Evolutionary conservation across 2,329 filamentous ascomycete species (phyloP), one percentile per base, ranked within the genome.

Genomic region (Monilinia laxa): DNA sequence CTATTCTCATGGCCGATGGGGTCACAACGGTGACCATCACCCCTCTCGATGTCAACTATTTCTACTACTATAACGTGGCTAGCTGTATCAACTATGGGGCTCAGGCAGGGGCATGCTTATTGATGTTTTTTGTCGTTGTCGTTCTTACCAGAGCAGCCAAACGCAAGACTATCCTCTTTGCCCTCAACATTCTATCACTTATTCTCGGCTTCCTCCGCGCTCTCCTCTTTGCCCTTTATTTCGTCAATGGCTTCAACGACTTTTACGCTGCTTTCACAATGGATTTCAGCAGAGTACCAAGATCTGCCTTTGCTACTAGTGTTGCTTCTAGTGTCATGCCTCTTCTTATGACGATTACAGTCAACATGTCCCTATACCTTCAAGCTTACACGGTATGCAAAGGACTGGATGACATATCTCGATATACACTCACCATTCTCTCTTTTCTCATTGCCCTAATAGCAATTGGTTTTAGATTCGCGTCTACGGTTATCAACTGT

Each of bases 301-400:
- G 58, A 12, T 74, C 75, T 1, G 80, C 82, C 28, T 80, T 81
- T 60, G 80, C 77, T 23, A 79, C 77, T 54, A 83, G 82, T 4
- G 77, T 87, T 60, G 74, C 82, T 12, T 79, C 79, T 3, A 79
- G 79, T 7, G 76, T 85, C 62, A 75, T 87, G 56, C 80, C 79
- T 53, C 75, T 85, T 11, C 63, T 90, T 2, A 78, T 89, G 66
- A 77, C 85, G 54, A 75, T 83, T 54, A 81, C 81, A 59, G 80
- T 89, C 69, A 82, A 88, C 73, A 70, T 79, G 7, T 89, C 87
- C 4, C 80, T 91, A 23, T 80, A 87, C 47, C 75, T 90, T 18
- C 88, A 91, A 73, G 82, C 87, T 12, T 81, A 84, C 62, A 85
- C 87, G n/a, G 83, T 90, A 52, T 87, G 84, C 73, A 79, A 73